A percentile compares a stretch with the other conserved stretches of the same genome.
These are phyloP conservation scores for Avena sativa DNA, from an alignment of 176 grass and related monocot species.

Conservation along the genomic window DNA sequence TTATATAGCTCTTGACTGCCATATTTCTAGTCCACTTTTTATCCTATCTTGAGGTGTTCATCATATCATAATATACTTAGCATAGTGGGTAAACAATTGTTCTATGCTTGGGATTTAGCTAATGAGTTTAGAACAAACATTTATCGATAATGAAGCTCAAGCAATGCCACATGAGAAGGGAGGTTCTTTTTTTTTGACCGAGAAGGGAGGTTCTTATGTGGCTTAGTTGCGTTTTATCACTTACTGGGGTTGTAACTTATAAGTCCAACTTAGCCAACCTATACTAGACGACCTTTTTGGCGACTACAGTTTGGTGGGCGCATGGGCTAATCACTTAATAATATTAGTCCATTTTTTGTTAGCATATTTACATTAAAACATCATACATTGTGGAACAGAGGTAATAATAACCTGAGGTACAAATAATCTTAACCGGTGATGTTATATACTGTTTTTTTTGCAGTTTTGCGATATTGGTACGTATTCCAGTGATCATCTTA, in stretches of 20 bases:
- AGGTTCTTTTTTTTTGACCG: not conserved
- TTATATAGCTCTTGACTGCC: not conserved
- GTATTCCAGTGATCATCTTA: conserved; percentile 48
- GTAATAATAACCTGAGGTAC: not conserved
- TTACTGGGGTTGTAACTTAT: not conserved
- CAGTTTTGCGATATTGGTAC: conserved; percentile 56
- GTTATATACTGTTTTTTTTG: not conserved
- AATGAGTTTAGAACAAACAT: not conserved
- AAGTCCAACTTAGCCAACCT: not conserved
- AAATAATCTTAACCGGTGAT: not conserved
- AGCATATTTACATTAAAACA: not conserved
- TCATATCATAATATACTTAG: conserved; percentile 20
- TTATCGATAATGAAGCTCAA: not conserved
- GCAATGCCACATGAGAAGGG: not conserved
- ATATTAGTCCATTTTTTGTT: not conserved
- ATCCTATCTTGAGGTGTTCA: not conserved
- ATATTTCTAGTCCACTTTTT: conserved; percentile 25
- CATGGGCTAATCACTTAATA: not conserved
- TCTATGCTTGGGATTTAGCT: not conserved
- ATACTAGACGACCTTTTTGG: not conserved
- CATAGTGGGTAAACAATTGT: not conserved
- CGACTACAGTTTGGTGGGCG: not conserved
- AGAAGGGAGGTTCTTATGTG: not conserved
- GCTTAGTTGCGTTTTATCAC: not conserved
- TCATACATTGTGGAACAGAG: no score